phyloP scores from a whole-genome alignment of 306 rosid genomes.

The Cucumis melo region DNA sequence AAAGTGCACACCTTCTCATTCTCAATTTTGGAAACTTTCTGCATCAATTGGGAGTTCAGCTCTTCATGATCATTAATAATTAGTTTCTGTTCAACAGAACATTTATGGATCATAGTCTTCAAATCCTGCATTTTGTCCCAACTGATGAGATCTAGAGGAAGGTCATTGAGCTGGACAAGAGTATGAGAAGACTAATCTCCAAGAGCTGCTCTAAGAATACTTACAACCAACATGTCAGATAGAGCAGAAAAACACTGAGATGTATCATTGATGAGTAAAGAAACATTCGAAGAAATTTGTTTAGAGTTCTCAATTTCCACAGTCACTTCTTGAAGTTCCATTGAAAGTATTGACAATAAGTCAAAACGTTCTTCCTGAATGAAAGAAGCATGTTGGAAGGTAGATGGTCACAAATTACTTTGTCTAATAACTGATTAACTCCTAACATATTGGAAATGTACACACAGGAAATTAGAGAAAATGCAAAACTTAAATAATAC shows the following conservation, averaged over 20 bases:
- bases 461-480: background rate
- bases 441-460: background rate
- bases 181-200: background rate
- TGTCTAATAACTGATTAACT: background rate
- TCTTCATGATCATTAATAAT: slow-evolving; percentile 30
- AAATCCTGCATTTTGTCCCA: slow-evolving; percentile 39
- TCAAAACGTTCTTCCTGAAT: slow-evolving; percentile 50
- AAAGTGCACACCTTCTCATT: slow-evolving; percentile 47
- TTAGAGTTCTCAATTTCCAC: slow-evolving; percentile 50
- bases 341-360: slow-evolving; percentile 24
- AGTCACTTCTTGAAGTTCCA: slow-evolving; percentile 41
- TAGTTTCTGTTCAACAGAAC: slow-evolving; percentile 26
- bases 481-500: background rate
- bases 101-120: slow-evolving; percentile 29
- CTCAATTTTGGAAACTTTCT: slow-evolving; percentile 47
- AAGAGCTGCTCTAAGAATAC: slow-evolving; percentile 23
- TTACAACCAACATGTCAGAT: slow-evolving; percentile 41
- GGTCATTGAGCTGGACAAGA: background rate
- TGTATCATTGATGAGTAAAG: slow-evolving; percentile 43
- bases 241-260: slow-evolving; percentile 37
- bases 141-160: background rate
- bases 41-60: slow-evolving; percentile 35
- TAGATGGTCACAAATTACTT: background rate
- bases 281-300: slow-evolving; percentile 31
- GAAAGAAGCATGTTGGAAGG: slow-evolving; percentile 16